phyloP scores from a whole-genome alignment of 2,329 filamentous ascomycete genomes.

The Fusarium vanettenii region DNA sequence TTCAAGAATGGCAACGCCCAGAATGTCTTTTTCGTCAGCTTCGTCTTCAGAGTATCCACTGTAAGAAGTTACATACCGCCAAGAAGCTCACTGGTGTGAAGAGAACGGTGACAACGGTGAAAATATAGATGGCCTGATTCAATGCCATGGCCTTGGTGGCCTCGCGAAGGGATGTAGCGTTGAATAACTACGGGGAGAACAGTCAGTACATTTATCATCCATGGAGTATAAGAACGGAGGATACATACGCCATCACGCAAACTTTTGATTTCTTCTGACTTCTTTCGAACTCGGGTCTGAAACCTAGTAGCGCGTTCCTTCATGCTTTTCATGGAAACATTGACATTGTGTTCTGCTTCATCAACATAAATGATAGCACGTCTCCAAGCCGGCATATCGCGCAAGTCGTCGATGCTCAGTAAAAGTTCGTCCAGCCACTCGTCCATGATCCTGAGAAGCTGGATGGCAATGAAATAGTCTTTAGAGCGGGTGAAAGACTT shows the following conservation, averaged over 20 bases:
- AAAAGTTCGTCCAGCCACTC: background rate
- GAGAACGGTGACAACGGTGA: background rate
- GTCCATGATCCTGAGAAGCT: background rate
- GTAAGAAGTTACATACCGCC: background rate
- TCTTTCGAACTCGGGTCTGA: background rate
- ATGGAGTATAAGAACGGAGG: background rate
- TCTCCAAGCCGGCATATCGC: background rate
- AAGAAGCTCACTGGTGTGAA: background rate
- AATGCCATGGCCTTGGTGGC: background rate
- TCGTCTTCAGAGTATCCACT: fast-evolving
- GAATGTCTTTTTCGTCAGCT: background rate
- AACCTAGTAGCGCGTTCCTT: background rate
- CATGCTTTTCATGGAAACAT: background rate
- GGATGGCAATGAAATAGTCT: background rate
- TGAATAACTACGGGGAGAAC: background rate
- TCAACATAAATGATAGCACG: background rate
- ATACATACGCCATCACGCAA: background rate
- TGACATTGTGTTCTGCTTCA: background rate
- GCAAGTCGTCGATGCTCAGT: background rate
- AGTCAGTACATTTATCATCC: background rate
- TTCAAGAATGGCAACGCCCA: background rate
- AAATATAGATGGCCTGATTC: background rate
- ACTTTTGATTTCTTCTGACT: background rate
- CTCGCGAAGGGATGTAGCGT: background rate
- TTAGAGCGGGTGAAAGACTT: background rate